Evolutionary conservation across 2,329 filamentous ascomycete species (phyloP).

Genomic region (Penicillium nordicum): DNA sequence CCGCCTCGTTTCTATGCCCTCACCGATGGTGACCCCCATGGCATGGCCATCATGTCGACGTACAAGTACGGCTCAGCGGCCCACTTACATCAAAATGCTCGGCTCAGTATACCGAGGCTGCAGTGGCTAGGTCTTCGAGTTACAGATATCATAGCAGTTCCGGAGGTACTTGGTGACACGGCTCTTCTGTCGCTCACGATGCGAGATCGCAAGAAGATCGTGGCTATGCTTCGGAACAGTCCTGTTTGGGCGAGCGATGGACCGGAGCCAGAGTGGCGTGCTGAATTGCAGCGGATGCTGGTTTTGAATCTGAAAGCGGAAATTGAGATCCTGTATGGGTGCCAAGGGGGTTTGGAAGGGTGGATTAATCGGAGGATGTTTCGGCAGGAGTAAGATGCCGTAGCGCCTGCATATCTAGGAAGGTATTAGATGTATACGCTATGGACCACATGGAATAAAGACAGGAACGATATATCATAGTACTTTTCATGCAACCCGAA

Average conservation of each 20-base stretch:
- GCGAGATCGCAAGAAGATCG: conserved; percentile 55
- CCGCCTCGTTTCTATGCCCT: conserved; percentile 50
- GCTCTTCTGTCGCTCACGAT: conserved; percentile 47
- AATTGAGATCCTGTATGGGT: conserved; percentile 54
- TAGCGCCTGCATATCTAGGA: neutral
- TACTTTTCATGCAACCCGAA: neutral
- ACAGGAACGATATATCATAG: neutral
- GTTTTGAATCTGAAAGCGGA: conserved; percentile 62
- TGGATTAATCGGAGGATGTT: conserved; percentile 44
- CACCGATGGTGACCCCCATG: conserved; percentile 61
- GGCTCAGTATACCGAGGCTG: conserved; percentile 47
- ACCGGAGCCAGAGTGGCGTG: conserved; percentile 45
- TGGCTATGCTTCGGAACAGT: conserved; percentile 50
- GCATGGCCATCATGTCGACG: conserved; percentile 59
- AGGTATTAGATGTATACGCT: neutral
- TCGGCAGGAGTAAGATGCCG: conserved; percentile 11
- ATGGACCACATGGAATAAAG: neutral
- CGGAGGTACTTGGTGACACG: conserved; percentile 21
- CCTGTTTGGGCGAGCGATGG: conserved; percentile 45
- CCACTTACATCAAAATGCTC: conserved; percentile 52
- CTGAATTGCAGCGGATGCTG: conserved; percentile 59
- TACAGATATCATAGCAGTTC: conserved; percentile 35
- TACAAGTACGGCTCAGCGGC: conserved; percentile 61
- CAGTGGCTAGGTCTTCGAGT: conserved; percentile 58
- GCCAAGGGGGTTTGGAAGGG: conserved; percentile 38